Base-by-base conservation (phyloP, 2,329 filamentous ascomycete species). In the Gaeumannomyces sp. region DNA sequence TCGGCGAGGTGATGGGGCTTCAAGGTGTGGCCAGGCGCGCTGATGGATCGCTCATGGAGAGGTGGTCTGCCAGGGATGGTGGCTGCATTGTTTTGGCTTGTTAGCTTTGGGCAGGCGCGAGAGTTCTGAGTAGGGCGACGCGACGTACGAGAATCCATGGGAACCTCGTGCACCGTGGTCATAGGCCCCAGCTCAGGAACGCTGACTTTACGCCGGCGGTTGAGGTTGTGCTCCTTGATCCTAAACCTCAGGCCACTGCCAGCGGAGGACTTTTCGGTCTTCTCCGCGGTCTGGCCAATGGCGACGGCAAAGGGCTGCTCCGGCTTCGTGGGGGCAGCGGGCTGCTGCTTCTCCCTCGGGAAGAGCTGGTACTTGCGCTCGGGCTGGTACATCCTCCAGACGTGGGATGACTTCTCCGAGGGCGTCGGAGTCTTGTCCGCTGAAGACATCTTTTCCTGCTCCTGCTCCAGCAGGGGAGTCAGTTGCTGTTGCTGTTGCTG, bases 101-200 rank as follows among this genome's bases (percentile, higher is more conserved):
- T 75, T 62, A 72, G 71, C 56, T 62, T 53, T 29, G 63, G 2
- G 25, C 10, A 5, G 5, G 4, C 29, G 64, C 27, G 29, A 38
- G 25, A 22, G 68, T 56, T 64, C 64, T 14, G 62, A 64, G 66
- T 62, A 69, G 67, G 35, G 58, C 31, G n/a, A 45, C 31, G 56
- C 8, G 63, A 79, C 87, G 78, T 79, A 90, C 88, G 88, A 70
- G 88, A 90, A 75, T 90, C 88, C 86, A 90, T 89, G 63, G 85
- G 74, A 61, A 83, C 76, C 71, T 89, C 87, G 68, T 89, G 86
- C 19, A 89, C 87, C 1, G 87, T 89, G 6, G 86, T 88, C 86
- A 89, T 88, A 45, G 85, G 85, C 2, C 85, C 87, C 61, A 89
- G 74, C 67, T 90, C 88, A 13, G 85, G 83, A 19, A 88, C 83